Conservation (phyloP, 805 yeast species). For the Zygotorulaspora florentina region DNA sequence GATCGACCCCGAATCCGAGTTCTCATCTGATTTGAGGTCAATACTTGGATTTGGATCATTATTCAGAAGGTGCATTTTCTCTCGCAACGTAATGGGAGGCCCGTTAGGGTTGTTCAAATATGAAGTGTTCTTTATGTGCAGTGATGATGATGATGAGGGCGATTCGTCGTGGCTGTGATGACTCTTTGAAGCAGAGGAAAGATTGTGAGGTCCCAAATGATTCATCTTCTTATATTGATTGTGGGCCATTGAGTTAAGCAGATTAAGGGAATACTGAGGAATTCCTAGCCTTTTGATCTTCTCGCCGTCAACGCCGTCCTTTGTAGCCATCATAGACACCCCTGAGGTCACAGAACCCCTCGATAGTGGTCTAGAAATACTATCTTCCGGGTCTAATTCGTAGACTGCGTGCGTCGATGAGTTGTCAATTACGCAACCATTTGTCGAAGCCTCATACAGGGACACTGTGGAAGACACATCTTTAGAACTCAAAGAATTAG, state of each 20-base stretch:
- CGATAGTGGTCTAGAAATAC: slow-evolving; percentile 54
- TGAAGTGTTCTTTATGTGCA: slow-evolving; percentile 3
- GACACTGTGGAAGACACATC: slow-evolving; percentile 25
- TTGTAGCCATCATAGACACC: slow-evolving; percentile 67
- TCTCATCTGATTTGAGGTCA: slow-evolving; percentile 7
- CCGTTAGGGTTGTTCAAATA: slow-evolving; percentile 27
- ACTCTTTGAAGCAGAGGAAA: slow-evolving; percentile 3
- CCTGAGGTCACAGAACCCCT: slow-evolving; percentile 62
- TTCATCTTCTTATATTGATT: slow-evolving; percentile 13
- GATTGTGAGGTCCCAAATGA: slow-evolving; percentile 3
- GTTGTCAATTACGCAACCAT: slow-evolving; percentile 15
- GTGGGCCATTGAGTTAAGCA: slow-evolving; percentile 36
- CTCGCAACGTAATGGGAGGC: slow-evolving; percentile 44
- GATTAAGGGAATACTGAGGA: slow-evolving; percentile 38
- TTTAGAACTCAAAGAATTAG: slow-evolving; percentile 20
- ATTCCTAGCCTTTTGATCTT: slow-evolving; percentile 44
- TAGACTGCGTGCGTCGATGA: slow-evolving; percentile 20
- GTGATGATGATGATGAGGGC: slow-evolving; percentile 6
- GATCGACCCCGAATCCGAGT: slow-evolving; percentile 6
- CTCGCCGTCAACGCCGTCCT: slow-evolving; percentile 69
- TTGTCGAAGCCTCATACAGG: slow-evolving; percentile 16
- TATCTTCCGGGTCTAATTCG: slow-evolving; percentile 25
- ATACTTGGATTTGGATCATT: slow-evolving; percentile 21
- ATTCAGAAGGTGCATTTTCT: slow-evolving; percentile 42
- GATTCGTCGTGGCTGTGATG: slow-evolving; percentile 6